Evolutionary conservation across 202 grass and related monocot genomes (phyloP), one percentile per base, ranked within the genome.

Genomic region (Digitaria exilis): DNA sequence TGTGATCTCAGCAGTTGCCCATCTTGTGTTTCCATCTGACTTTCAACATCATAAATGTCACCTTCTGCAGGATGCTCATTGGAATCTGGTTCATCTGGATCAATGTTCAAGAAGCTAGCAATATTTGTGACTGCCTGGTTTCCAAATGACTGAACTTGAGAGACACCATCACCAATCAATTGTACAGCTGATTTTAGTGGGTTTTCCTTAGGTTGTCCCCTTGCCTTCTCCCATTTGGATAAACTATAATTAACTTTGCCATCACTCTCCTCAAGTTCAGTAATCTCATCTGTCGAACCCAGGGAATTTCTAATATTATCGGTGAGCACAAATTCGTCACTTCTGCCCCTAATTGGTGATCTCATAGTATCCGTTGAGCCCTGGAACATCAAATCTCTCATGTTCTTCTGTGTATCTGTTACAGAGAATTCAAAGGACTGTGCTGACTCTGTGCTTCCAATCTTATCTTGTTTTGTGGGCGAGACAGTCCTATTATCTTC

Each of bases 41-140:
- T 92, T 84, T 90, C 84, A 65, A 78, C 73, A 85, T 88, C 77
- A 75, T 90, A 88, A 48, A 77, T 76, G 35, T 66, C 69, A 74
- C 73, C 80, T 88, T 90, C 82, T 48, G 67, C 21, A 34, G 29
- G 88, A 71, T 84, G 75, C 50, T 80, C 84, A 29, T 46, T 91
- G 25, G 87, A 87, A 61, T 88, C 79, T 76, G 89, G 58, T 74
- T 98, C 88, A 48, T 95, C 86, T 39, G 95, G 90, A 43, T 98
- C 92, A 43, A 98, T 98, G 82, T 98, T 95, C 65, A 98, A 88
- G 69, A 98, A 98, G 59, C 84, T 95, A 77, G 91, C 95, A 90
- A 98, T 98, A 63, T 98, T 95, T 78, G 95, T 98, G 26, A 98
- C 85, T 49, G 95, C 95, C 82, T 98, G 95, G 82, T 98, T 98